phyloP scores from a whole-genome alignment of 768 basidiomycete species.

The Pisolithus tinctorius region DNA sequence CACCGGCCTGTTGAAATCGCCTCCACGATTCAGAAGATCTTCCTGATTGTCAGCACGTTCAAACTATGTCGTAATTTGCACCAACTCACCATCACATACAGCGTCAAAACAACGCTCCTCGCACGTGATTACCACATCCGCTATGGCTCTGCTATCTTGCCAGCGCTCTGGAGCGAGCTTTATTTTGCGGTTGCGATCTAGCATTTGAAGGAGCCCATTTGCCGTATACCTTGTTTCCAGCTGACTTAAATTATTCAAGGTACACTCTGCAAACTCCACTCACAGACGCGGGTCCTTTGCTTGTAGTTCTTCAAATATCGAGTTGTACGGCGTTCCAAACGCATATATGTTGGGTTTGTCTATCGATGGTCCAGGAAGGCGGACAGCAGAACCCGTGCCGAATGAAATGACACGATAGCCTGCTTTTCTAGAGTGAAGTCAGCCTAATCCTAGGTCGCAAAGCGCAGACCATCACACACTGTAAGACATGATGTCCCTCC shows the following conservation, averaged over 20 bases:
- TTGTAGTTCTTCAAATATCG: slow-evolving; percentile 87
- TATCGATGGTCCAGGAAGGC: slow-evolving; percentile 91
- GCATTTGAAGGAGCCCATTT: slow-evolving; percentile 92
- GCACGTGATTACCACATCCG: slow-evolving; percentile 98
- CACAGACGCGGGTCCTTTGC: slow-evolving; percentile 80
- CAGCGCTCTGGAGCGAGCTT: slow-evolving; percentile 94
- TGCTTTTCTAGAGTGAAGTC: slow-evolving; percentile 59
- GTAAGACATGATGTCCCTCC: slow-evolving; percentile 90
- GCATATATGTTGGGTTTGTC: slow-evolving; percentile 97
- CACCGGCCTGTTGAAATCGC: slow-evolving; percentile 89
- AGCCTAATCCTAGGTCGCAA: background rate
- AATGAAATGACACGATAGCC: slow-evolving; percentile 89
- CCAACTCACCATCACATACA: slow-evolving; percentile 84
- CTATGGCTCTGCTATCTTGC: slow-evolving; percentile 85
- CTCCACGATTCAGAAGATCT: slow-evolving; percentile 85
- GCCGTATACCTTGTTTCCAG: slow-evolving; percentile 65
- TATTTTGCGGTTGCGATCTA: slow-evolving; percentile 89
- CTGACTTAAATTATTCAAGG: slow-evolving; percentile 9
- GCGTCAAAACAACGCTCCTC: slow-evolving; percentile 99
- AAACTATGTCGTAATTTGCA: slow-evolving; percentile 6
- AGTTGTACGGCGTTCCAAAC: slow-evolving; percentile 95
- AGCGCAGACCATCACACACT: slow-evolving; percentile 45
- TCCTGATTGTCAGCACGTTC: slow-evolving; percentile 8
- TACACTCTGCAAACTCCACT: slow-evolving; percentile 25
- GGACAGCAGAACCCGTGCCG: slow-evolving; percentile 95